Conservation (phyloP, 306 rosid species). For the Cucurbita argyrosperma region DNA sequence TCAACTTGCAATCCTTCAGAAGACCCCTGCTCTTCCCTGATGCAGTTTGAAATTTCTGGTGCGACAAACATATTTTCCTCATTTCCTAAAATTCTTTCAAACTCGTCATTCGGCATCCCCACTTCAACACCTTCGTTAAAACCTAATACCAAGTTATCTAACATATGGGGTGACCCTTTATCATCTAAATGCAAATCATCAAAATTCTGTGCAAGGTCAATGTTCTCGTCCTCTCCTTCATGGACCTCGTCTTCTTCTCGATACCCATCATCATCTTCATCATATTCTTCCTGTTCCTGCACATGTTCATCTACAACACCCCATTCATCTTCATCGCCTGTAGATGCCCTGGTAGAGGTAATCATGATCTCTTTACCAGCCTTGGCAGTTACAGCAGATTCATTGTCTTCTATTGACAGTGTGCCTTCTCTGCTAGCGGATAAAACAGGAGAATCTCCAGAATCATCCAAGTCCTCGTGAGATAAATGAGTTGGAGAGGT, state of each 20-base stretch:
- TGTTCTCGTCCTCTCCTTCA: slow-evolving; percentile 57
- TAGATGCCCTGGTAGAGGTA: slow-evolving; percentile 28
- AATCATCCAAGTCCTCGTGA: slow-evolving; percentile 81
- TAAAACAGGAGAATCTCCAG: slow-evolving; percentile 44
- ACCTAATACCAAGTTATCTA: slow-evolving; percentile 74
- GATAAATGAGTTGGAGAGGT: slow-evolving; percentile 89
- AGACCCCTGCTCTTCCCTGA: slow-evolving; percentile 30
- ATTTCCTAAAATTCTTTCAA: slow-evolving; percentile 38
- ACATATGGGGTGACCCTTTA: slow-evolving; percentile 53
- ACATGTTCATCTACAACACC: slow-evolving; percentile 53
- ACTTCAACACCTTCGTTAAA: slow-evolving; percentile 96
- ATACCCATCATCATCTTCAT: slow-evolving; percentile 84
- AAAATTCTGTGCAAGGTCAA: slow-evolving; percentile 38
- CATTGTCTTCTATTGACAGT: slow-evolving; percentile 28
- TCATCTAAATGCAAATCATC: slow-evolving; percentile 57
- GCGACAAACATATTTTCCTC: slow-evolving; percentile 26
- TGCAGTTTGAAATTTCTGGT: slow-evolving; percentile 25
- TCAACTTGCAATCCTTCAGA: slow-evolving; percentile 30
- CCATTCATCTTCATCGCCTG: slow-evolving; percentile 88
- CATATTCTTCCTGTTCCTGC: slow-evolving; percentile 95
- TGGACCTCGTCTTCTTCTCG: slow-evolving; percentile 90
- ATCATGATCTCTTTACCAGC: slow-evolving; percentile 33
- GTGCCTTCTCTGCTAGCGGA: slow-evolving; percentile 36
- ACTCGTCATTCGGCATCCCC: slow-evolving; percentile 80
- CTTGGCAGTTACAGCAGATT: slow-evolving; percentile 20